phyloP scores from a whole-genome alignment of 2,329 filamentous ascomycete genomes.

The Xylariaceae sp. region DNA sequence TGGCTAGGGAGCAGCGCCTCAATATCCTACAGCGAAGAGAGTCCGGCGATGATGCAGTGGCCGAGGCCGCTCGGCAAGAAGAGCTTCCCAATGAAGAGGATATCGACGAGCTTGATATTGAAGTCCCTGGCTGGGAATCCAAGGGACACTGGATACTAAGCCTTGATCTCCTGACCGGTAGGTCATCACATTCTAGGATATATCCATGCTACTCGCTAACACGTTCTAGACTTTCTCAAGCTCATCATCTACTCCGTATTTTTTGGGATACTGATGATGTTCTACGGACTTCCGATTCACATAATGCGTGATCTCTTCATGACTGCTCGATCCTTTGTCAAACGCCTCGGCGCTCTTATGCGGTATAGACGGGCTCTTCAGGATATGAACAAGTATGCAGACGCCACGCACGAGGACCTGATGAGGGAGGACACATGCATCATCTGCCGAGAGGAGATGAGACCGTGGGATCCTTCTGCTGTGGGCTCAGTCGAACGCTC shows the following conservation, averaged over 20 bases:
- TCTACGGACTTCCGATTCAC: conserved; percentile 93
- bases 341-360: conserved; percentile 80
- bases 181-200: conserved; percentile 26
- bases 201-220: conserved; percentile 15
- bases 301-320: conserved; percentile 95
- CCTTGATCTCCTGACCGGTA: conserved; percentile 77
- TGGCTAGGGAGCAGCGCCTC: conserved; percentile 57
- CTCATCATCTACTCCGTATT: conserved; percentile 84
- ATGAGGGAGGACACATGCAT: conserved; percentile 88
- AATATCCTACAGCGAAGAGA: conserved; percentile 47
- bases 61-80: conserved; percentile 43
- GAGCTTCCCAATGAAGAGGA: conserved; percentile 63
- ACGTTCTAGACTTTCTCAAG: conserved; percentile 72
- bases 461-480: conserved; percentile 61
- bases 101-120: conserved; percentile 87
- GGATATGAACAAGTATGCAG: conserved; percentile 92
- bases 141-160: conserved; percentile 91
- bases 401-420: conserved; percentile 84
- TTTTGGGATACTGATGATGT: conserved; percentile 86
- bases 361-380: conserved; percentile 86
- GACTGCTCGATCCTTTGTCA: conserved; percentile 85
- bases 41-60: conserved; percentile 42
- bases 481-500: conserved; percentile 74
- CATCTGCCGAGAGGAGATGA: conserved; percentile 96
- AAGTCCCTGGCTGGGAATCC: conserved; percentile 92